Evolutionary conservation across 2,329 filamentous ascomycete genomes (phyloP), one percentile per base, ranked within the genome.

Genomic region (Apiospora phragmitis): DNA sequence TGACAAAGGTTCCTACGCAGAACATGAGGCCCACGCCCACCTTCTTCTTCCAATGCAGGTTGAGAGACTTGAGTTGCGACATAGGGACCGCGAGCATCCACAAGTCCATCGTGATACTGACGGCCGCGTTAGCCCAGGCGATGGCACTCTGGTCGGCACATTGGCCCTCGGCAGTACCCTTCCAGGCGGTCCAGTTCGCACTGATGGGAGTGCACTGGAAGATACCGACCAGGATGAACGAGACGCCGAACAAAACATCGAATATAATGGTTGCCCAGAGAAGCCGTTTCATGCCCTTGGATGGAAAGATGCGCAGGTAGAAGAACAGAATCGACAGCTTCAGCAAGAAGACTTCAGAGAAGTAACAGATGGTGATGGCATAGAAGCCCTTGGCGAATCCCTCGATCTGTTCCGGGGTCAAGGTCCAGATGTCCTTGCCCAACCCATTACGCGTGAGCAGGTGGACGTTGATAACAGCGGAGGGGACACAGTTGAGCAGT

Each of bases 21-120:
- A 87, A 86, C 84, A 87, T 86, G 67, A 86, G 67, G 14, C 75
- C 74, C 2, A 85, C 81, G 69, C 83, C 80, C 8, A 84, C n/a
- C 78, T 86, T 87, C 77, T 86, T 86, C 78, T 83, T 84, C 77
- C 81, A 83, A 70, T 83, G 81, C 62, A 86, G 73, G 5, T 82
- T 79, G 29, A 87, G 78, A 1, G 75, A 67, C 35, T 78, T 71
- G 6, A 88, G 73, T 70, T 85, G 82, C 14, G 81, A 81, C n/a
- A 87, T 79, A 0, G 85, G 84, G 2, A 86, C 75, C 5, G 75
- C 76, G 51, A 85, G 75, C 71, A 85, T 83, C 73, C 79, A 79
- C 8, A 84, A 4, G 70, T 86, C 84, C 59, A 84, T 76, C 3
- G 75, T 73, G 35, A 86, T 85, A 69, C 82, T 83, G 47, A 84